Conservation (phyloP, 176 grass and related monocot genomes). For the Melocanna baccifera region DNA sequence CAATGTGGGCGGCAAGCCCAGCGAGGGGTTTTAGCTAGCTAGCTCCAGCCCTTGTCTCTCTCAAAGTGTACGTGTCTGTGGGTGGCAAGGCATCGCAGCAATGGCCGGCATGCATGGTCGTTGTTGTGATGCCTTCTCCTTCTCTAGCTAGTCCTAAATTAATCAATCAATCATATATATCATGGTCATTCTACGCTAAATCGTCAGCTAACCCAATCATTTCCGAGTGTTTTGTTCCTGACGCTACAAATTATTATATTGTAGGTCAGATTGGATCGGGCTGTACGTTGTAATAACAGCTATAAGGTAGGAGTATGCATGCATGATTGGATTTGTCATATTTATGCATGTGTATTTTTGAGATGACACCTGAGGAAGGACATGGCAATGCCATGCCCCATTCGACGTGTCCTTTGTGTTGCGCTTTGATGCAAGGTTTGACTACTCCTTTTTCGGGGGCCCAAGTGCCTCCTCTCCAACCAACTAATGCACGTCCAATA, state of each 20-base stretch:
- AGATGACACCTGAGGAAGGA: conserved; percentile 32
- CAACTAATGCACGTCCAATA: neutral
- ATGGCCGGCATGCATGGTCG: neutral
- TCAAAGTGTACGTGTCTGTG: neutral
- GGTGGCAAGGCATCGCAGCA: neutral
- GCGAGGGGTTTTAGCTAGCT: conserved; percentile 69
- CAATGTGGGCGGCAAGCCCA: conserved; percentile 46
- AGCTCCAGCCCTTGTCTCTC: neutral
- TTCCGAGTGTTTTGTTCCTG: neutral
- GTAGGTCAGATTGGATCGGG: neutral
- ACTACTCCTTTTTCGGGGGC: neutral
- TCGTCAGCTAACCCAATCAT: conserved; percentile 22
- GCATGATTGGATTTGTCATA: neutral
- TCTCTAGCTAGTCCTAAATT: conserved; percentile 13
- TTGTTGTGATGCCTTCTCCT: neutral
- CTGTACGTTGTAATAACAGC: neutral
- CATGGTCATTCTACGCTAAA: neutral
- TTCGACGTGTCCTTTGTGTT: neutral
- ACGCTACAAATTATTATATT: neutral
- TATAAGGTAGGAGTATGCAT: neutral
- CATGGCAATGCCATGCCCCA: neutral
- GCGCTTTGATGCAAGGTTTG: neutral
- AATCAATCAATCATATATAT: neutral
- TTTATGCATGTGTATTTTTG: neutral
- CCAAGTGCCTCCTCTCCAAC: neutral